Base-by-base conservation (phyloP, 768 basidiomycete species). In the Lactarius sanguifluus region DNA sequence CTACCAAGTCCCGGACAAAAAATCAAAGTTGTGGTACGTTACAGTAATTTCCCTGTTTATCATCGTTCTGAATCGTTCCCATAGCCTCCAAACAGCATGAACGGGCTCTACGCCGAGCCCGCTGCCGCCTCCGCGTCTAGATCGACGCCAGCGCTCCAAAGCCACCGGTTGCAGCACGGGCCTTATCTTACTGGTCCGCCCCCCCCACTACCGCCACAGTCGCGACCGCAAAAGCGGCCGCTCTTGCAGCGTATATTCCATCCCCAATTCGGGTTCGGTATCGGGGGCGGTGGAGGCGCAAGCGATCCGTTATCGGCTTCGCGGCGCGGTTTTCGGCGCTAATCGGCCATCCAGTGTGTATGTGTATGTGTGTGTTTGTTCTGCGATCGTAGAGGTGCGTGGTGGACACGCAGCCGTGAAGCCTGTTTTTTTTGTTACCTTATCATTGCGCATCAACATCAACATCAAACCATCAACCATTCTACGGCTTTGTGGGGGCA, bases 1-100 rank as follows among this genome's bases (percentile, higher is more conserved):
- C 81, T 89, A 47, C 88, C 88, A 4, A 80, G 83, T 13, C 83
- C 84, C 13, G 86, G 87, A n/a, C 88, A 89, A 73, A 91, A 90
- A 71, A 83, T 90, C 64, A 88, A 87, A 74, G 82, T 89, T 68
- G 81, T 91, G 71, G 90, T 90, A 77, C 81, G 90, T 82, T n/a
- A 57, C 65, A 71, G n/a, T 15, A 34, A 7, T 25, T 45, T 38
- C 34, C 58, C 54, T 20, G 30, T 18, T 20, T 55, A 23, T 56
- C 20, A n/a, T 56, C 28, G 18, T 23, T 50, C 47, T n/a, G 40
- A 50, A 50, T 50, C 8, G 34, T 23, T 18, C 20, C 18, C 38
- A 32, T 25, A 70, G 69, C 45, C 56, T 43, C 64, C 69, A 25
- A 40, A 13, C 12, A 62, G 16, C 32, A 62, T 68, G 64, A 62